Evolutionary conservation across 352 stramenopile species (phyloP).

Genomic region (Pythium sp.): DNA sequence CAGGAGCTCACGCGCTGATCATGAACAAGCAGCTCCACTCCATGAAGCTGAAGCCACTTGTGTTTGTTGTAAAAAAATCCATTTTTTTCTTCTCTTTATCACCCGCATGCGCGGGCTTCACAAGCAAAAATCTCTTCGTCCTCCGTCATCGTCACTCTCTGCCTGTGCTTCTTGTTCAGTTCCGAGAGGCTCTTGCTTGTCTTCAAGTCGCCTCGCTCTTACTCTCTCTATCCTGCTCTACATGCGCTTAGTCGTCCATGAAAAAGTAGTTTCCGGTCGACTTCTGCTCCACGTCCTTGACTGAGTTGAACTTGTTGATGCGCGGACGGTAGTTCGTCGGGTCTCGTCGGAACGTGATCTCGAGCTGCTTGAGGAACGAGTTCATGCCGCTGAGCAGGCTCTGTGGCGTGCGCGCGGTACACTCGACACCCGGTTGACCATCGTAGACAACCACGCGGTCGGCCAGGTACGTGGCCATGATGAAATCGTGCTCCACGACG

Average conservation of each 20-base stretch:
- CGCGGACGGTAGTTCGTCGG: constrained; percentile 98
- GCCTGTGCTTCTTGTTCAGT: not conserved
- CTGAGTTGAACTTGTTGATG: constrained; percentile 95
- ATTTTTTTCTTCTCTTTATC: constrained; percentile 8
- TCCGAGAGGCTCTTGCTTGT: not conserved
- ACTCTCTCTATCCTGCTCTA: constrained; percentile 8
- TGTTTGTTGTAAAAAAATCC: constrained; percentile 3
- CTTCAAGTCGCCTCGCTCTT: not conserved
- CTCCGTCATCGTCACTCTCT: not conserved
- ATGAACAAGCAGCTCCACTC: not conserved
- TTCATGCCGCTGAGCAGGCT: constrained; percentile 98
- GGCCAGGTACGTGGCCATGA: constrained; percentile 99
- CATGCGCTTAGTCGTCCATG: constrained; percentile 91
- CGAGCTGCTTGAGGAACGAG: constrained; percentile 97
- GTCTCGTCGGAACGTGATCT: constrained; percentile 99
- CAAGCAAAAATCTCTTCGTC: constrained; percentile 13
- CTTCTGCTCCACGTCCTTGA: constrained; percentile 99
- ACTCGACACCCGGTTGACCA: constrained; percentile 95
- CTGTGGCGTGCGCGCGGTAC: constrained; percentile 94
- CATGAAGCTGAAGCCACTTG: not conserved
- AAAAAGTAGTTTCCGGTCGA: constrained; percentile 98
- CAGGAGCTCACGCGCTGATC: constrained; percentile 22
- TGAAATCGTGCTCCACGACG: constrained; percentile 99
- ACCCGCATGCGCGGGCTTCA: not conserved
- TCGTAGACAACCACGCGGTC: constrained; percentile 96